These are phyloP conservation scores for Calonectria multiphialidica DNA, from an alignment of 2,329 filamentous ascomycete genomes.

Conservation along the genomic window DNA sequence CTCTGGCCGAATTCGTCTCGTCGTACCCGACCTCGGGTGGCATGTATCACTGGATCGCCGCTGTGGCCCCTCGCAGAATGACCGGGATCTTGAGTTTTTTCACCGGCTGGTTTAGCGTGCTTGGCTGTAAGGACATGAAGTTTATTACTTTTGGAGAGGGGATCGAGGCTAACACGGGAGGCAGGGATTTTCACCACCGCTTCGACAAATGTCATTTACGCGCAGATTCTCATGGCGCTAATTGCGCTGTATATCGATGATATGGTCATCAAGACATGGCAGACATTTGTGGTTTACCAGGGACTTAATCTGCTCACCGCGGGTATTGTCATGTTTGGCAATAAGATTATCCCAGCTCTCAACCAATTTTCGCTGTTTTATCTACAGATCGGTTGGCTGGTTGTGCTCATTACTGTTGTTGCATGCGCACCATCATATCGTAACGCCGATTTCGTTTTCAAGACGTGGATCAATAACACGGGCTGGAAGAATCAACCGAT, in stretches of 20 bases:
- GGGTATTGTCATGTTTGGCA: constrained; percentile 61
- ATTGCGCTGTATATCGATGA: constrained; percentile 55
- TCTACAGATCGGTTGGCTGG: constrained; percentile 60
- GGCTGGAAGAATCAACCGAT: constrained; percentile 63
- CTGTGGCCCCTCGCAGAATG: constrained; percentile 54
- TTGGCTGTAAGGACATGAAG: constrained; percentile 45
- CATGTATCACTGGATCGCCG: constrained; percentile 65
- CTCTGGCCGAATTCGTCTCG: constrained; percentile 56
- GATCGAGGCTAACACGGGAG: not conserved
- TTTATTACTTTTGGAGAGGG: not conserved
- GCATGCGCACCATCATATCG: constrained; percentile 60
- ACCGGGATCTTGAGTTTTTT: constrained; percentile 57
- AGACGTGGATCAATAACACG: constrained; percentile 64
- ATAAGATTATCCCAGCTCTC: constrained; percentile 55
- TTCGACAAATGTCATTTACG: constrained; percentile 58
- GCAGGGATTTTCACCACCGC: constrained; percentile 58
- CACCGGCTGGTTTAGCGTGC: constrained; percentile 58
- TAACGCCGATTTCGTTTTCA: constrained; percentile 61
- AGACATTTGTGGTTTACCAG: constrained; percentile 60
- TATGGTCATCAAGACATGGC: constrained; percentile 58
- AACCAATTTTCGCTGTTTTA: constrained; percentile 59
- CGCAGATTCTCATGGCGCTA: constrained; percentile 55
- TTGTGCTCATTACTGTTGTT: constrained; percentile 60
- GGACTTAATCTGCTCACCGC: constrained; percentile 57
- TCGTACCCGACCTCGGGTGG: constrained; percentile 62